phyloP scores from a whole-genome alignment of 345 rosid genomes.

The Arabidopsis thaliana region TAIR10.1 NC_003076.8:25552501-25553000 shows the following conservation, averaged over 20 bases:
- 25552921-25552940: slow-evolving; percentile 74
- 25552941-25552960: slow-evolving; percentile 80
- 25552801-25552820: slow-evolving; percentile 70
- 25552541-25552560: slow-evolving; percentile 80
- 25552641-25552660: background rate
- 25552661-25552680: background rate
- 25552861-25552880: slow-evolving; percentile 76
- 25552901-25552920: slow-evolving; percentile 73
- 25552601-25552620: slow-evolving; percentile 77
- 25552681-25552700: background rate
- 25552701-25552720: slow-evolving; percentile 35
- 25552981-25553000: slow-evolving; percentile 48
- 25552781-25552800: slow-evolving; percentile 54
- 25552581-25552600: slow-evolving; percentile 90
- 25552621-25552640: slow-evolving; percentile 49
- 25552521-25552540: slow-evolving; percentile 64
- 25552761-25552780: slow-evolving; percentile 50
- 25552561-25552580: slow-evolving; percentile 87
- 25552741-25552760: slow-evolving; percentile 55
- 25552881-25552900: slow-evolving; percentile 79
- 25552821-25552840: slow-evolving; percentile 77
- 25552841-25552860: slow-evolving; percentile 74
- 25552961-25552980: slow-evolving; percentile 71
- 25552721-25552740: slow-evolving; percentile 59
- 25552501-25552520: slow-evolving; percentile 79